phyloP scores from a whole-genome alignment of 129 eudicot species.

The Lactuca saligna region DNA sequence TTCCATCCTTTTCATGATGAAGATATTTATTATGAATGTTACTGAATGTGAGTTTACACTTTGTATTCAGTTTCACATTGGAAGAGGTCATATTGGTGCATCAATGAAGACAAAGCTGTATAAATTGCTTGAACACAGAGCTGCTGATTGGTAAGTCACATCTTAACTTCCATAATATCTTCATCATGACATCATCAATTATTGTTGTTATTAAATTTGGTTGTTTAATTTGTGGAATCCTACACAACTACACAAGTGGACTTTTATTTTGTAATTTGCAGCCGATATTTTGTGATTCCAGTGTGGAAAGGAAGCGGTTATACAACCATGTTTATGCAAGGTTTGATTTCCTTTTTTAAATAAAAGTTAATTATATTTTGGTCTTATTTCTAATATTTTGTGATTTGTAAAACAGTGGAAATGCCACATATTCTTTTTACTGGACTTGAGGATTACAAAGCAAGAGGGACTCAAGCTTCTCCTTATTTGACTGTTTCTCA shows the following conservation, averaged over 20 bases:
- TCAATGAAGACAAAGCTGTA: conserved; percentile 77
- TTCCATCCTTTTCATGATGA: not conserved
- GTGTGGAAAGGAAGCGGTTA: conserved; percentile 96
- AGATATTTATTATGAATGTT: not conserved
- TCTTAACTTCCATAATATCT: no score
- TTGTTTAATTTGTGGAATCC: not conserved
- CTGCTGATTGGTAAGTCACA: conserved; percentile 76
- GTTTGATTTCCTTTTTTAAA: conserved; percentile 33
- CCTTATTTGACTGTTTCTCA: conserved; percentile 79
- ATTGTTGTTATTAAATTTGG: conserved; percentile 17
- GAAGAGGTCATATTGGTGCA: conserved; percentile 96
- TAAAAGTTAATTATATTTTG: not conserved
- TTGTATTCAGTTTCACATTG: conserved; percentile 70
- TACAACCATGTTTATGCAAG: conserved; percentile 91
- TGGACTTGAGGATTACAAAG: conserved; percentile 96
- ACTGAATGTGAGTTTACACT: conserved; percentile 11
- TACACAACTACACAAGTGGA: not conserved
- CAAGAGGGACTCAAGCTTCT: conserved; percentile 95
- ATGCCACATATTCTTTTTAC: conserved; percentile 85
- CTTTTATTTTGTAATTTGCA: conserved; percentile 47
- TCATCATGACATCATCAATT: no score
- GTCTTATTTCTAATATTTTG: not conserved
- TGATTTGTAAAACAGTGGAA: conserved; percentile 50
- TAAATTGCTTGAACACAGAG: conserved; percentile 67
- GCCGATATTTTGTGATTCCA: conserved; percentile 85